phyloP scores from a whole-genome alignment of 1,284 basidiomycete genomes.

The Fomitopsis schrenkii region DNA sequence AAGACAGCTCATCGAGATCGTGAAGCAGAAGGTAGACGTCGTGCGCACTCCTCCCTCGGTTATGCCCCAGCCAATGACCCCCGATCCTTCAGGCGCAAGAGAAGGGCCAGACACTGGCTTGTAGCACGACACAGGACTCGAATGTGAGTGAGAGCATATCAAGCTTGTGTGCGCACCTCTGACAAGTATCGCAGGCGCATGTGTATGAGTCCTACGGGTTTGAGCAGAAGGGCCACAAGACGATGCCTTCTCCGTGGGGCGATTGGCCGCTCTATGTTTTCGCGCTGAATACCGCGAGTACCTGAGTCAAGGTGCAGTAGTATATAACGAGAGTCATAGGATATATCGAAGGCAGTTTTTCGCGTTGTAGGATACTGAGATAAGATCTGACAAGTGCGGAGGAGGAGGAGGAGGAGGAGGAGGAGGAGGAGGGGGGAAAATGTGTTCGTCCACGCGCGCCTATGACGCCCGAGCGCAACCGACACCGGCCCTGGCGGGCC shows the following conservation, averaged over 20 bases:
- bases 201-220: constrained; percentile 19
- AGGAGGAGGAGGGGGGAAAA: no score
- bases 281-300: no score
- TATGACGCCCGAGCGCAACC: no score
- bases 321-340: not conserved
- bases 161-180: not conserved
- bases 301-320: no score
- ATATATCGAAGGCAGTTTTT: no score
- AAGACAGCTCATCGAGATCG: constrained; percentile 8
- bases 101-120: constrained; percentile 11
- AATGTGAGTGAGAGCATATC: not conserved
- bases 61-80: not conserved
- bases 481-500: no score
- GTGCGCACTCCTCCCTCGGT: not conserved
- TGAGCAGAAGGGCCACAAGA: constrained; percentile 10
- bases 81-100: not conserved
- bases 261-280: constrained; percentile 20
- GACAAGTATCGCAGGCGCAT: constrained; percentile 5
- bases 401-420: no score
- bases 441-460: no score
- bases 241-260: constrained; percentile 17
- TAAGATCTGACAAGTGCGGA: no score
- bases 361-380: no score
- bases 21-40: constrained; percentile 10
- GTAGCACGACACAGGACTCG: constrained; percentile 6